These are phyloP conservation scores for Euphorbia pulcherrima DNA, from an alignment of 345 rosid species.

Conservation along the genomic window DNA sequence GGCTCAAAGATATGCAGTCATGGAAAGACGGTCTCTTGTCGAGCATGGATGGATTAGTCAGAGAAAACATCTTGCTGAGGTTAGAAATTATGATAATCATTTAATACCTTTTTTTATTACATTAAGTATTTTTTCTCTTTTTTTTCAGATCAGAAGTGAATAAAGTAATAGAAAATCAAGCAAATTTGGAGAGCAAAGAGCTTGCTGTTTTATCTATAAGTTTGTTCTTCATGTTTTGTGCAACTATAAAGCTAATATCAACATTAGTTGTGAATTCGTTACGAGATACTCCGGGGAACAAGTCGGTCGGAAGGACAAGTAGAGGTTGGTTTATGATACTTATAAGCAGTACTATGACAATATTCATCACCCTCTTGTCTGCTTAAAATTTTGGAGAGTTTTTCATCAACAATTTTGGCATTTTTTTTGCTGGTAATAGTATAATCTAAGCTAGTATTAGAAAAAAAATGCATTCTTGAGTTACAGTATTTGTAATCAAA, in stretches of 20 bases:
- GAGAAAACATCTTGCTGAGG: constrained; percentile 73
- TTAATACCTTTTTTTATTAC: too few species aligned
- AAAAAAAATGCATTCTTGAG: too few species aligned
- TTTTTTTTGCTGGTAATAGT: constrained; percentile 27
- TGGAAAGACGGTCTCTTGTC: constrained; percentile 62
- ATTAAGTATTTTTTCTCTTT: too few species aligned
- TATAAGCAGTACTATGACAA: constrained; percentile 71
- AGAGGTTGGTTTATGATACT: constrained; percentile 75
- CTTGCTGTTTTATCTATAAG: constrained; percentile 55
- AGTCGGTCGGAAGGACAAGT: constrained; percentile 39
- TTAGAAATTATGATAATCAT: constrained; percentile 27
- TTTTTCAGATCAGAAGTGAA: constrained; percentile 63
- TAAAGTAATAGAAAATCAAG: constrained; percentile 50
- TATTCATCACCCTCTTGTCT: constrained; percentile 69
- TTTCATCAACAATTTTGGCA: neutral
- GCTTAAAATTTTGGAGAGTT: constrained; percentile 36
- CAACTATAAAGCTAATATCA: constrained; percentile 58
- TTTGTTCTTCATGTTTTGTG: constrained; percentile 55
- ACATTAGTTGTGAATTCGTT: constrained; percentile 30
- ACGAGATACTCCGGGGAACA: constrained; percentile 25
- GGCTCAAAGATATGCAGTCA: constrained; percentile 42
- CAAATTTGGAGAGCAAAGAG: constrained; percentile 65
- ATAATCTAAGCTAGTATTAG: too few species aligned
- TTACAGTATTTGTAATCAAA: too few species aligned
- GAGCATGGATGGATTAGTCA: constrained; percentile 47